phyloP scores from a whole-genome alignment of 768 basidiomycete genomes.

The Hemileccinum impolitum region DNA sequence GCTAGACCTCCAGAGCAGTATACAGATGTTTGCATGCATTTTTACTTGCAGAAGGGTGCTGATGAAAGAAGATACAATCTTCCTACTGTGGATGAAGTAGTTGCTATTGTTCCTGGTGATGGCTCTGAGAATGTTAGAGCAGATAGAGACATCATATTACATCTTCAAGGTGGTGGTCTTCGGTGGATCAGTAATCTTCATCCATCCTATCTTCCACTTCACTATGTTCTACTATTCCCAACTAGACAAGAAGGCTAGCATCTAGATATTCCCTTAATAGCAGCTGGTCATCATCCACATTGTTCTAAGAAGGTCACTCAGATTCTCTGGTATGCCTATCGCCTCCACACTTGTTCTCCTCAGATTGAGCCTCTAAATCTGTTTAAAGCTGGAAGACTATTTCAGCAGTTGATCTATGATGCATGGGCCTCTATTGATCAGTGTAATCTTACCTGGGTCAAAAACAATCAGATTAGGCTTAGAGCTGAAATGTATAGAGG shows the following conservation, averaged over 20 bases:
- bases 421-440: no score
- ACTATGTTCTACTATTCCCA: slow-evolving; percentile 46
- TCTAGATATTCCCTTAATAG: slow-evolving; percentile 9
- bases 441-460: no score
- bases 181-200: slow-evolving; percentile 34
- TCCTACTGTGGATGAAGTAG: slow-evolving; percentile 42
- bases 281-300: background rate
- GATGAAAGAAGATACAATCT: slow-evolving; percentile 42
- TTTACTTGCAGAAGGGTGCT: slow-evolving; percentile 6
- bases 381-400: slow-evolving; percentile 36
- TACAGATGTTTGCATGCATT: slow-evolving; percentile 1
- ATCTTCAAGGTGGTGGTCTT: slow-evolving; percentile 21
- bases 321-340: slow-evolving; percentile 31
- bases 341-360: slow-evolving; percentile 23
- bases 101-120: slow-evolving; percentile 37
- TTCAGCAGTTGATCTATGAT: slow-evolving; percentile 46
- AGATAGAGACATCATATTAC: slow-evolving; percentile 35
- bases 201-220: slow-evolving; percentile 36
- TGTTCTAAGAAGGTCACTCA: slow-evolving; percentile 27
- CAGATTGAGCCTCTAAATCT: slow-evolving; percentile 23
- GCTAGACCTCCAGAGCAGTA: slow-evolving; percentile 16
- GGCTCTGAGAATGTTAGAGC: slow-evolving; percentile 9
- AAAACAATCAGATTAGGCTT: no score
- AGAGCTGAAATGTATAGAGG: no score
- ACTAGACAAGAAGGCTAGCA: slow-evolving; percentile 39